Evolutionary conservation across 1,284 basidiomycete species (phyloP).

Genomic region (Marasmius tenuissimus): DNA sequence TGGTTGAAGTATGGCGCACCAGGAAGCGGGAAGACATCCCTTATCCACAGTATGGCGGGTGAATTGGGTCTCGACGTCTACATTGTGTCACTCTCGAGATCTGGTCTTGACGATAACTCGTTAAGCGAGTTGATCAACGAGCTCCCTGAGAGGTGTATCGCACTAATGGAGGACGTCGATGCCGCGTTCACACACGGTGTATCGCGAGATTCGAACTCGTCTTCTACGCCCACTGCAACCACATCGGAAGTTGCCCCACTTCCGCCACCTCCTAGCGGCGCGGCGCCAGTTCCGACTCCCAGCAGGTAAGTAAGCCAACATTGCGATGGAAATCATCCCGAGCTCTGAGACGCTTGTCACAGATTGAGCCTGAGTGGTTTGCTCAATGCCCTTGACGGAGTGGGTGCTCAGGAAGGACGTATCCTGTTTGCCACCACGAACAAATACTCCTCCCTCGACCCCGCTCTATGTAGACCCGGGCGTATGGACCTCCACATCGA

Average conservation of each 20-base stretch:
- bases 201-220: slow-evolving; percentile 40
- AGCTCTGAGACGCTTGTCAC: slow-evolving; percentile 18
- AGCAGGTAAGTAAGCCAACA: slow-evolving; percentile 13
- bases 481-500: slow-evolving; percentile 79
- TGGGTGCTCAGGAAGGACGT: slow-evolving; percentile 74
- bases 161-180: slow-evolving; percentile 82
- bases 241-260: background rate
- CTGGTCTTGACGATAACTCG: slow-evolving; percentile 64
- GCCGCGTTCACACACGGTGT: slow-evolving; percentile 65
- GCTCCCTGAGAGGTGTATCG: slow-evolving; percentile 69
- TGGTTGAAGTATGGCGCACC: slow-evolving; percentile 60
- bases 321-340: slow-evolving; percentile 14
- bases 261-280: background rate
- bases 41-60: slow-evolving; percentile 75
- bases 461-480: slow-evolving; percentile 75
- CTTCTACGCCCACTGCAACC: background rate
- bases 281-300: slow-evolving; percentile 11
- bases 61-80: slow-evolving; percentile 76
- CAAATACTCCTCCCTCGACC: slow-evolving; percentile 63
- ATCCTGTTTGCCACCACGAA: slow-evolving; percentile 80
- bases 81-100: slow-evolving; percentile 69
- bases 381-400: slow-evolving; percentile 74
- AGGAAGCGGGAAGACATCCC: slow-evolving; percentile 74
- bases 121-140: slow-evolving; percentile 62
- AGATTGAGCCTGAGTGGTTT: slow-evolving; percentile 69